Base-by-base conservation (phyloP, 2,329 filamentous ascomycete species). In the Aquanectria penicillioides region DNA sequence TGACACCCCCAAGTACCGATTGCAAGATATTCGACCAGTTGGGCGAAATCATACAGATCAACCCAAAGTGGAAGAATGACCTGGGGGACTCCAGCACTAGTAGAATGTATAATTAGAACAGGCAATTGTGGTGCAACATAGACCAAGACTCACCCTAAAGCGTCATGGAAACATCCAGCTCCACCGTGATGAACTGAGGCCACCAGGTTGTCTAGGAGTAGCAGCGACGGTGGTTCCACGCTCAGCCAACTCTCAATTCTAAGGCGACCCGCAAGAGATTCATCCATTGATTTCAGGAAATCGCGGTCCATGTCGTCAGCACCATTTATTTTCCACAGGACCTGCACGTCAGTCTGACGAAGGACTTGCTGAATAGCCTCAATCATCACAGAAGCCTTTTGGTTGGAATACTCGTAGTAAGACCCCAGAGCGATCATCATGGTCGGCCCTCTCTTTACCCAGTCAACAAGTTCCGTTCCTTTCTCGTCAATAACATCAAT, bases 11-110 rank as follows among this genome's bases (percentile, higher is more conserved):
- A 79, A 0, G 78, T 58, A 0, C 80, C 81, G 10, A 83, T 72
- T 0, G 76, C 76, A 0, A 80, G 63, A 46, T 71, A 76, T 63
- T 83, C 80, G 0, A 75, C 77, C 2, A 75, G 72, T 12, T 70
- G 69, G 7, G 80, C 80, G 50, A 75, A 81, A 44, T 80, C 79
- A 51, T 80, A 81, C 0, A 76, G 73, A 47, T 83, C 81, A 1
- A 76, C 69, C 81, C 81, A 83, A 0, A 75, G 59, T 0, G 82
- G 80, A 1, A 84, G 70, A 6, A 83, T 61, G 6, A 83, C 63
- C 34, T 83, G 81, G 2, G 81, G 78, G 4, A 80, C 70, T 2
- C 80, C 80, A 9, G 74, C 71, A 5, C 80, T 57, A n/a, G n/a
- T n/a, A n/a, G n/a, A n/a, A n/a, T n/a, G n/a, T n/a, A n/a, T n/a